A percentile compares a stretch with the other conserved stretches of the same genome.
These are phyloP conservation scores for Backusella psychrophila DNA, from an alignment of 192 early-diverging fungal genomes.

Conservation along the genomic window DNA sequence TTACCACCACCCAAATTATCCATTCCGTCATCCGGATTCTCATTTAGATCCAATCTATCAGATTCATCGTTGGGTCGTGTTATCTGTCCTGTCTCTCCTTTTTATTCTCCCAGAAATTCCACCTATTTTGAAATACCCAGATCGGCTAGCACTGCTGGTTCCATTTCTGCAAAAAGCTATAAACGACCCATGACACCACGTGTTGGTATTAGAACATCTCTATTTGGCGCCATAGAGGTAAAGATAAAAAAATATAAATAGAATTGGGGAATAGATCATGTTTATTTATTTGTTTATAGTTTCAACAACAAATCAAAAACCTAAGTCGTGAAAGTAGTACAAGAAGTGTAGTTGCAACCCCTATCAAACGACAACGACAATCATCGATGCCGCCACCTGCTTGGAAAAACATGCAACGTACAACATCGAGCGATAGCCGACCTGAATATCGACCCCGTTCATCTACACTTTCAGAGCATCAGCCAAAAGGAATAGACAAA, in stretches of 20 bases:
- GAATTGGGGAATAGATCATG: neutral
- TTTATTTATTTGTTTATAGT: neutral
- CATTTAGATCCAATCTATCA: neutral
- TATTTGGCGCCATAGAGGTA: slow-evolving; percentile 53
- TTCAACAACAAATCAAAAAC: slow-evolving; percentile 22
- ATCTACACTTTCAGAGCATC: neutral
- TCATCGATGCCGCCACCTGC: slow-evolving; percentile 9
- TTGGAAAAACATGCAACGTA: neutral
- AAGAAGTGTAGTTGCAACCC: neutral
- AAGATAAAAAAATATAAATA: neutral
- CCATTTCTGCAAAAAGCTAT: slow-evolving; percentile 14
- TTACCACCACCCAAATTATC: neutral
- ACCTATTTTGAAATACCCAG: slow-evolving; percentile 1
- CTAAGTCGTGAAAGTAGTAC: slow-evolving; percentile 14
- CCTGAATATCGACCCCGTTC: neutral
- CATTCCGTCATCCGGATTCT: neutral
- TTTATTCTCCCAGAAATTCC: neutral
- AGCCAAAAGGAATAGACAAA: neutral
- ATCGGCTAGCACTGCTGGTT: slow-evolving; percentile 10
- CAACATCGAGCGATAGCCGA: neutral
- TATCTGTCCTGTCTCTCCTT: slow-evolving; percentile 22
- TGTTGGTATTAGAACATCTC: slow-evolving; percentile 41
- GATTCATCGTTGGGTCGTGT: slow-evolving; percentile 18
- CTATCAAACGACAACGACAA: neutral
- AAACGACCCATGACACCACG: slow-evolving; percentile 23